These are phyloP conservation scores for Chrysophaeum taylorii DNA, from an alignment of 352 stramenopile species.

Conservation along the genomic window DNA sequence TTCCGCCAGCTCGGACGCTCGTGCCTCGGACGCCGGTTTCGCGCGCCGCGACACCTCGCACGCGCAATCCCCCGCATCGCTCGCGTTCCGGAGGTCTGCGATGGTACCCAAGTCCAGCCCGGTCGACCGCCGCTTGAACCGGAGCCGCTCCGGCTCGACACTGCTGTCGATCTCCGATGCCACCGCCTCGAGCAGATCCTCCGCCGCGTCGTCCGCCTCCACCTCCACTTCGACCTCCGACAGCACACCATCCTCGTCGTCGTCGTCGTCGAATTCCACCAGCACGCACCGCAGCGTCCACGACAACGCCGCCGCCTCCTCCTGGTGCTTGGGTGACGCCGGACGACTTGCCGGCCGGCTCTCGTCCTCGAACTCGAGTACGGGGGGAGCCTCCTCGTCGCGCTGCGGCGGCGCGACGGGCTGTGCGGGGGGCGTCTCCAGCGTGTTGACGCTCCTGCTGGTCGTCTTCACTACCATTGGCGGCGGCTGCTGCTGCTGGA, in stretches of 20 bases:
- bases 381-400: background rate
- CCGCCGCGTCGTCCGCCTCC: background rate
- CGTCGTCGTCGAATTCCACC: background rate
- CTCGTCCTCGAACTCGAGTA: background rate
- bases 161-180: background rate
- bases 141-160: constrained; percentile 2
- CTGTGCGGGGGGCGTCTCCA: background rate
- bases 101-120: background rate
- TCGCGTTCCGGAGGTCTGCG: background rate
- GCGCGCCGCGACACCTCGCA: background rate
- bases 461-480: background rate
- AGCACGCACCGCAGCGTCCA: background rate
- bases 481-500: too few species aligned
- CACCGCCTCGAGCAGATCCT: background rate
- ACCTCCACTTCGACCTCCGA: background rate
- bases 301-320: background rate
- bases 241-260: background rate
- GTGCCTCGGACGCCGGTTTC: too few species aligned
- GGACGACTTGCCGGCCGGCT: background rate
- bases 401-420: background rate
- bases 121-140: background rate
- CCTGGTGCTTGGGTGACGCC: too few species aligned
- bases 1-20: too few species aligned
- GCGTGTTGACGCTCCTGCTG: background rate
- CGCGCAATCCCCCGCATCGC: background rate